A percentile compares a stretch with the other conserved stretches of the same genome.
These are phyloP conservation scores for Spongispora temasekensis DNA, from an alignment of 1,284 basidiomycete species.

Conservation along the genomic window DNA sequence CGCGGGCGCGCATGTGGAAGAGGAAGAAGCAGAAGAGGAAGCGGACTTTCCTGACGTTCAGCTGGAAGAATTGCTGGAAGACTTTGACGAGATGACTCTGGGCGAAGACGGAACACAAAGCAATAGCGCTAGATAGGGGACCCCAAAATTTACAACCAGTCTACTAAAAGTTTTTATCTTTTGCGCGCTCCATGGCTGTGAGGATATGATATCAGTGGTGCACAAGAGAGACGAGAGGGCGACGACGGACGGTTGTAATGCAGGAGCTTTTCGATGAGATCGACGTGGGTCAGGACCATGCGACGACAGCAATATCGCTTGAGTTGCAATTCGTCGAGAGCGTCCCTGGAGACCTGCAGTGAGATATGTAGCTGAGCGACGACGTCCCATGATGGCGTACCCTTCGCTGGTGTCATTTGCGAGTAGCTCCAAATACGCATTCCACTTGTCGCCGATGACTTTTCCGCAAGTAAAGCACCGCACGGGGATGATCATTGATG, in stretches of 20 bases:
- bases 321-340: conserved; percentile 87
- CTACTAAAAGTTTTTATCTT: conserved; percentile 29
- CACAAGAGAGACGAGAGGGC: not conserved
- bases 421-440: conserved; percentile 78
- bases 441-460: conserved; percentile 94
- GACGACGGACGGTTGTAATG: conserved; percentile 89
- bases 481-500: conserved; percentile 68
- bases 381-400: conserved; percentile 44
- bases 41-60: conserved; percentile 88
- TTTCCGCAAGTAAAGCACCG: conserved; percentile 93
- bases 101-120: too few species aligned
- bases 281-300: conserved; percentile 98
- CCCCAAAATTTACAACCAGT: too few species aligned
- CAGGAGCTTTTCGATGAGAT: conserved; percentile 93
- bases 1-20: conserved; percentile 36
- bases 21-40: conserved; percentile 71
- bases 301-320: conserved; percentile 96
- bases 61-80: conserved; percentile 88
- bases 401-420: conserved; percentile 83
- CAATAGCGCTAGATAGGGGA: too few species aligned
- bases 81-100: conserved; percentile 86
- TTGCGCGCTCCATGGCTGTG: conserved; percentile 36
- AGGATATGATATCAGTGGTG: not conserved
- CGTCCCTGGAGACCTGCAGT: conserved; percentile 60
- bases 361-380: too few species aligned